These are phyloP conservation scores for Vicia villosa DNA, from an alignment of 306 rosid species.

Conservation along the genomic window DNA sequence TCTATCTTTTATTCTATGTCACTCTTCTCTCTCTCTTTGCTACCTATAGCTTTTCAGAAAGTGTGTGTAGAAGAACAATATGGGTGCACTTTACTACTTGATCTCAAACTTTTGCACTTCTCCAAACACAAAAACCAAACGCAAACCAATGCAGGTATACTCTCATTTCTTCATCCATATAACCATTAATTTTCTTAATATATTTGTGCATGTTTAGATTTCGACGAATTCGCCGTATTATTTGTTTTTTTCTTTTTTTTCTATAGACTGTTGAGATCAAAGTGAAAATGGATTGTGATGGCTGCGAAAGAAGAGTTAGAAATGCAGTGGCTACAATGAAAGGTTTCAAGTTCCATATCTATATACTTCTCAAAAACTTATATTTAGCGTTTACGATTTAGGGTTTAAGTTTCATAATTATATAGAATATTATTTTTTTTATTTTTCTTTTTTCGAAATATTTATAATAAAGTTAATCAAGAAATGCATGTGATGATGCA, in stretches of 20 bases:
- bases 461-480: neutral
- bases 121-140: conserved; percentile 55
- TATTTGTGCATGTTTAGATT: neutral
- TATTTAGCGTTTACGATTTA: too few relatives aligned
- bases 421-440: too few relatives aligned
- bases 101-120: conserved; percentile 64
- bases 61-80: conserved; percentile 21
- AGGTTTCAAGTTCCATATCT: conserved; percentile 51
- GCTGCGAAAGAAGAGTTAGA: conserved; percentile 84
- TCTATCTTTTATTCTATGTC: conserved; percentile 21
- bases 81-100: conserved; percentile 89
- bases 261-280: conserved; percentile 80
- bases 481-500: conserved; percentile 24
- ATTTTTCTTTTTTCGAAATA: neutral
- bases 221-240: too few relatives aligned
- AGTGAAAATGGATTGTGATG: conserved; percentile 91
- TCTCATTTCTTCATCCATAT: neutral
- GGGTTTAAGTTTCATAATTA: too few relatives aligned
- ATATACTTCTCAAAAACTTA: neutral
- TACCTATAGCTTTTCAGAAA: conserved; percentile 31
- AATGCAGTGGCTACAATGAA: conserved; percentile 68
- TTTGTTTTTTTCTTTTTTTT: conserved; percentile 25
- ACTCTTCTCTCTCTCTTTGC: conserved; percentile 34
- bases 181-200: neutral
- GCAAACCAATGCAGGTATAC: conserved; percentile 82